A percentile compares a stretch with the other conserved stretches of the same genome.
phyloP scores from a whole-genome alignment of 2,329 filamentous ascomycete genomes.

The Coniella lustricola region DNA sequence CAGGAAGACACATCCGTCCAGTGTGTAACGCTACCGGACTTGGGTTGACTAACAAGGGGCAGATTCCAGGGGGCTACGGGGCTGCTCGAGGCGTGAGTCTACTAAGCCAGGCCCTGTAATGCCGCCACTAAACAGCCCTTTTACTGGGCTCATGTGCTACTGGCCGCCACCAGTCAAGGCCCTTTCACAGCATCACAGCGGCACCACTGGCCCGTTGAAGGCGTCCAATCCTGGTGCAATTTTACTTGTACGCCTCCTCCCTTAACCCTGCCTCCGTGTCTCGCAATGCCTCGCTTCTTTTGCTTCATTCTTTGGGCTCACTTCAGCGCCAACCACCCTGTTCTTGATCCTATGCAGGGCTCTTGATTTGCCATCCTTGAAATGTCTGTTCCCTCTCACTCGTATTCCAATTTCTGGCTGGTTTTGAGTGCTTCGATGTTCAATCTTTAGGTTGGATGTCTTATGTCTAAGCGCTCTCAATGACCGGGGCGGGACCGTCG shows the following conservation, averaged over 20 bases:
- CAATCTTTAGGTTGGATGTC: no score
- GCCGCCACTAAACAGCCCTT: no score
- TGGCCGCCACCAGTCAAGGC: no score
- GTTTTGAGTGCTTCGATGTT: no score
- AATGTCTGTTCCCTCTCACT: no score
- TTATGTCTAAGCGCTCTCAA: no score
- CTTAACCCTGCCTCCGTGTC: neutral
- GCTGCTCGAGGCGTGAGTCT: neutral
- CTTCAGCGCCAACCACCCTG: neutral
- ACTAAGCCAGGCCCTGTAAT: neutral
- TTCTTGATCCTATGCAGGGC: neutral
- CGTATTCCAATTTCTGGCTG: no score
- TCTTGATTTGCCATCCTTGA: no score
- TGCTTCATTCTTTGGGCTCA: neutral
- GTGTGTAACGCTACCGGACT: conserved; percentile 9
- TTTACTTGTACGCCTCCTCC: neutral
- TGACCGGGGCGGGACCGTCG: no score
- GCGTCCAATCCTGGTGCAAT: neutral
- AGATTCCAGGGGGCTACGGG: neutral
- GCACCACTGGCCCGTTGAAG: neutral
- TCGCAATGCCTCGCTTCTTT: neutral
- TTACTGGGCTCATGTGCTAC: no score
- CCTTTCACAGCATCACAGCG: neutral
- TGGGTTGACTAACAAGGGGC: conserved; percentile 9
- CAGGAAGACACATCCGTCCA: conserved; percentile 14